A percentile compares a stretch with the other conserved stretches of the same genome.
phyloP scores from a whole-genome alignment of 306 rosid species.

The Rosa multiflora region DNA sequence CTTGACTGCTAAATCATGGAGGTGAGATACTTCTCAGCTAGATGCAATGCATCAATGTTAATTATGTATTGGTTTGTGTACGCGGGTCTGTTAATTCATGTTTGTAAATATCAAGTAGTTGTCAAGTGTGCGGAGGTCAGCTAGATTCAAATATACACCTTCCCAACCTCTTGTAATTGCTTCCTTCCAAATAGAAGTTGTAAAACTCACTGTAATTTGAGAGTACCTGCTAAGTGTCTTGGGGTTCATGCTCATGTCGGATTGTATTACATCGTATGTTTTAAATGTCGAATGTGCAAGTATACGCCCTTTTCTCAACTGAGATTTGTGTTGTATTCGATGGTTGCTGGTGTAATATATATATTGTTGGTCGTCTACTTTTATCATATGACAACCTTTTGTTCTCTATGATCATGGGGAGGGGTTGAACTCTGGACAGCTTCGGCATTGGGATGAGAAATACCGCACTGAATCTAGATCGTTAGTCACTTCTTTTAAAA shows the following conservation, averaged over 20 bases:
- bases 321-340: too few species aligned
- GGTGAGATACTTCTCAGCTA: background rate
- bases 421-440: too few species aligned
- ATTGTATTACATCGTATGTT: too few species aligned
- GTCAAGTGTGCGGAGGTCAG: background rate
- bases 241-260: background rate
- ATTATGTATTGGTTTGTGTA: conserved; percentile 3
- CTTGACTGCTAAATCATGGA: background rate
- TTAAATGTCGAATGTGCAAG: too few species aligned
- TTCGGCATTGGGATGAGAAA: too few species aligned
- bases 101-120: background rate
- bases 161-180: background rate
- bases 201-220: background rate
- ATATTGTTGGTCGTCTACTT: too few species aligned
- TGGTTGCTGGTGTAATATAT: too few species aligned
- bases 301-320: too few species aligned
- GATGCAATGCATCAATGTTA: background rate
- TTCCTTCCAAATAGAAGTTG: background rate
- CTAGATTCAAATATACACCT: background rate
- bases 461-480: too few species aligned
- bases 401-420: too few species aligned
- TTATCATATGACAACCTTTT: too few species aligned
- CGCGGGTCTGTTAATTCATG: background rate
- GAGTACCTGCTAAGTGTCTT: background rate
- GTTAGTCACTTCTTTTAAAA: too few species aligned